phyloP scores from a whole-genome alignment of 2,329 filamentous ascomycete genomes.

The Ophiostoma sp. region DNA sequence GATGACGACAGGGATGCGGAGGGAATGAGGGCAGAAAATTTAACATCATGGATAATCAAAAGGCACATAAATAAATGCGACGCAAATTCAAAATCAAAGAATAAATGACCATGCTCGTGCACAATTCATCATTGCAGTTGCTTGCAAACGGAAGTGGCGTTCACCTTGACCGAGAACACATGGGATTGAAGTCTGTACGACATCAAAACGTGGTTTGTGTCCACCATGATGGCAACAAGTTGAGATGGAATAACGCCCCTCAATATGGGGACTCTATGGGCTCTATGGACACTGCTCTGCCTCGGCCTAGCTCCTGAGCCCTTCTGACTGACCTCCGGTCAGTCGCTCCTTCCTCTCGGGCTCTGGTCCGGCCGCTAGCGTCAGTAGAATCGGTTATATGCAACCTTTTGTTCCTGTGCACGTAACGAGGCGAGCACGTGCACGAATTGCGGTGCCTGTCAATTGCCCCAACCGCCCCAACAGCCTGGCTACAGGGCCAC shows the following conservation, averaged over 20 bases:
- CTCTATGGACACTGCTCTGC: no score
- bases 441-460: background rate
- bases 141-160: no score
- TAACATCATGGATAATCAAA: background rate
- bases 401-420: background rate
- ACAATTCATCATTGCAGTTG: no score
- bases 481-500: background rate
- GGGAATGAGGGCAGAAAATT: background rate
- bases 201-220: background rate
- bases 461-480: background rate
- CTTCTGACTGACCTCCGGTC: background rate
- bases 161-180: no score
- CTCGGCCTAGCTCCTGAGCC: no score
- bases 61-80: background rate
- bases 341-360: background rate
- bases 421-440: background rate
- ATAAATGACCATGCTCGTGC: background rate
- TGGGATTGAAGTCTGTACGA: background rate
- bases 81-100: background rate
- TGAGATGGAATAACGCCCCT: no score
- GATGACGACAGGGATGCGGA: background rate
- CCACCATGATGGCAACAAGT: background rate
- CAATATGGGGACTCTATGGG: no score
- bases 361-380: background rate
- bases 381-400: background rate